Evolutionary conservation across 345 rosid genomes (phyloP).

Genomic region (Kandelia obovata): DNA sequence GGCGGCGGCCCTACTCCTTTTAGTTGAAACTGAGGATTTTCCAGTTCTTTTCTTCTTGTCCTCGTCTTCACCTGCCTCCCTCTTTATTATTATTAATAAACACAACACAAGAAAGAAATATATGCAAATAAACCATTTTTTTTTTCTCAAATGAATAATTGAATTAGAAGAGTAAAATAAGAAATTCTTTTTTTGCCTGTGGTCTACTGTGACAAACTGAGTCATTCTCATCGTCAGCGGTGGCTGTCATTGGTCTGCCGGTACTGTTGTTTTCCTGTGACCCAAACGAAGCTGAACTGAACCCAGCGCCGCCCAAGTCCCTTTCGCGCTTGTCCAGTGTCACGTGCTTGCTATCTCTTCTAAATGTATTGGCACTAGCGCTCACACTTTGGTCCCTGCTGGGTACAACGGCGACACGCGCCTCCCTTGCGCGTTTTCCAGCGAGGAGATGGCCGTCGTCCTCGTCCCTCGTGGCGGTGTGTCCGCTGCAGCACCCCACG

Average conservation of each 20-base stretch:
- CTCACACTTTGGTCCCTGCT: conserved; percentile 53
- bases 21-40: conserved; percentile 66
- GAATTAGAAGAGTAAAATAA: too few species aligned
- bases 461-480: conserved; percentile 9
- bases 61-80: conserved; percentile 37
- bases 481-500: conserved; percentile 53
- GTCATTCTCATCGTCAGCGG: conserved; percentile 66
- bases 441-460: conserved; percentile 5
- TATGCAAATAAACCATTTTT: too few species aligned
- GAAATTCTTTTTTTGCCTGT: conserved; percentile 28
- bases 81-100: conserved; percentile 16
- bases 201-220: conserved; percentile 63
- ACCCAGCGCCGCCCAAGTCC: conserved; percentile 26
- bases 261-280: conserved; percentile 55
- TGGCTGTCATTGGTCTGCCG: conserved; percentile 28
- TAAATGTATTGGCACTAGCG: conserved; percentile 51
- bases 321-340: conserved; percentile 54
- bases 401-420: conserved; percentile 34
- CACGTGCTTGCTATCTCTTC: conserved; percentile 38
- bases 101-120: neutral
- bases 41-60: conserved; percentile 40
- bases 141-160: neutral
- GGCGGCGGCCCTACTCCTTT: conserved; percentile 88
- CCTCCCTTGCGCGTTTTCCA: conserved; percentile 37
- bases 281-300: conserved; percentile 56